These are phyloP conservation scores for Nadsonia commutata DNA, from an alignment of 1,139 yeast genomes.

Conservation along the genomic window DNA sequence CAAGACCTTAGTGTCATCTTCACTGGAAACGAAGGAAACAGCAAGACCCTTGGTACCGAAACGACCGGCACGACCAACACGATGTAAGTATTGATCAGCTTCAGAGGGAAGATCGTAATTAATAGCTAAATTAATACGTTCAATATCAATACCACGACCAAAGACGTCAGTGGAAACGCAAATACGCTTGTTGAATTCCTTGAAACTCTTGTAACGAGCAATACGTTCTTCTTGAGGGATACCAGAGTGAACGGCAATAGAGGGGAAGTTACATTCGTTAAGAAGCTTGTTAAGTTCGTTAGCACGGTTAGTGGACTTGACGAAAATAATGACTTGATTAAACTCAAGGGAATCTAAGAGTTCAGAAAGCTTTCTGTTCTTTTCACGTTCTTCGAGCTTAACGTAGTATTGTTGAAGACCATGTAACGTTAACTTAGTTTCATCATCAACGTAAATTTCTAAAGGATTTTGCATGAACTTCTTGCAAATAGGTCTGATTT, in stretches of 20 bases:
- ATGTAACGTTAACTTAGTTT: constrained; percentile 91
- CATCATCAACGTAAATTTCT: constrained; percentile 96
- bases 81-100: constrained; percentile 96
- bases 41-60: constrained; percentile 99
- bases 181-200: constrained; percentile 96
- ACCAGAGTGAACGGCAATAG: constrained; percentile 92
- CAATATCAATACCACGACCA: constrained; percentile 99
- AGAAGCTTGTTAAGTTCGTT: constrained; percentile 79
- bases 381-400: constrained; percentile 79
- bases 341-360: constrained; percentile 88
- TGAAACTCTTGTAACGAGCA: constrained; percentile 88
- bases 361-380: constrained; percentile 86
- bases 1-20: constrained; percentile 80
- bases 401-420: constrained; percentile 95
- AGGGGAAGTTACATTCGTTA: constrained; percentile 91
- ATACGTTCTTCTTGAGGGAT: constrained; percentile 97
- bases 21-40: constrained; percentile 72
- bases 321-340: constrained; percentile 96
- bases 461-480: constrained; percentile 96
- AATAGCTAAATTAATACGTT: constrained; percentile 94
- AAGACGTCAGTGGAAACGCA: constrained; percentile 97
- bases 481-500: constrained; percentile 92
- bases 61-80: constrained; percentile 99
- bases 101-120: constrained; percentile 75
- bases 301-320: constrained; percentile 84